A percentile compares a stretch with the other conserved stretches of the same genome.
Conservation (phyloP, 371 early-diverging fungal genomes). For the Mucor irregularis region DNA sequence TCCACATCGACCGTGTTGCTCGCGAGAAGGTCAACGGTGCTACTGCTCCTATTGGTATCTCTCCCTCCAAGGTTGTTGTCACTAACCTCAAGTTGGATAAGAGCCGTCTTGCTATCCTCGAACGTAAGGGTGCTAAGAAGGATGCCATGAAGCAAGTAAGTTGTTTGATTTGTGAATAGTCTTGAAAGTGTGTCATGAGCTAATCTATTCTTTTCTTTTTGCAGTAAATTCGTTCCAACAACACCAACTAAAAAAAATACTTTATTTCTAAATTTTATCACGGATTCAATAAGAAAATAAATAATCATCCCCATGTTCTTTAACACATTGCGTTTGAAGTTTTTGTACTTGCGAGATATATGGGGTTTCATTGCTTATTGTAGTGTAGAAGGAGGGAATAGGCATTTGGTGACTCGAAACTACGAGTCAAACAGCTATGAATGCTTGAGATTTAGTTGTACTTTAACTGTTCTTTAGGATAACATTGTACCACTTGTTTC, state of each 20-base stretch:
- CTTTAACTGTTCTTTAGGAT: too few species aligned
- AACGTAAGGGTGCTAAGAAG: slow-evolving; percentile 73
- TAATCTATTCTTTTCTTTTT: neutral
- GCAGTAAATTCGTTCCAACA: neutral
- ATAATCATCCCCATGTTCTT: slow-evolving; percentile 10
- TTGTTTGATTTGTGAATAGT: neutral
- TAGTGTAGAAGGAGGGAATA: too few species aligned
- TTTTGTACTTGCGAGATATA: too few species aligned
- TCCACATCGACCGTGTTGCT: slow-evolving; percentile 95
- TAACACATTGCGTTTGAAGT: too few species aligned
- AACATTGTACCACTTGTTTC: too few species aligned
- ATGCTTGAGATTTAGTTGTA: too few species aligned
- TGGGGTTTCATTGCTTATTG: too few species aligned
- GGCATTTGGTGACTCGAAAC: too few species aligned
- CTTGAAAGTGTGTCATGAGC: neutral
- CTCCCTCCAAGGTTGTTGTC: slow-evolving; percentile 98
- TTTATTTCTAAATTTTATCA: neutral
- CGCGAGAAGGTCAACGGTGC: slow-evolving; percentile 97
- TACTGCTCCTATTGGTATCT: slow-evolving; percentile 90
- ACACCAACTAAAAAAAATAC: too few species aligned
- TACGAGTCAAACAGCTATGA: too few species aligned
- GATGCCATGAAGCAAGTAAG: slow-evolving; percentile 48
- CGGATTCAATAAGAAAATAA: slow-evolving; percentile 2
- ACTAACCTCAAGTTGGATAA: slow-evolving; percentile 95
- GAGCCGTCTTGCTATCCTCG: slow-evolving; percentile 87